Conservation (phyloP, 352 stramenopile species). For the Phytophthora hybrid region DNA sequence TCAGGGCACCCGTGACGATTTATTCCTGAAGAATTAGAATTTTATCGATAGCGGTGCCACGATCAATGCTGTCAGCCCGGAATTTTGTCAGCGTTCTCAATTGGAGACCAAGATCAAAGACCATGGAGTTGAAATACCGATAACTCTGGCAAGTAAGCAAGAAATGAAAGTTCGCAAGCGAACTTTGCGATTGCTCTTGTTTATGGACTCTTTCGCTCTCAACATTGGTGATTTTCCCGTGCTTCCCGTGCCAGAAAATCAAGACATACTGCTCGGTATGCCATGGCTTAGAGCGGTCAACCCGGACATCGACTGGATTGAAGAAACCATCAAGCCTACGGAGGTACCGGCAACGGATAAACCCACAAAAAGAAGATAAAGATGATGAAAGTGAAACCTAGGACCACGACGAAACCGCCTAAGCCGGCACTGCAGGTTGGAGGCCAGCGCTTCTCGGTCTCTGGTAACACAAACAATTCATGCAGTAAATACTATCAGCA, state of each 20-base stretch:
- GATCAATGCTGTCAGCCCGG: too few relatives aligned
- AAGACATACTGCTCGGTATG: too few relatives aligned
- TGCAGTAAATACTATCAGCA: neutral
- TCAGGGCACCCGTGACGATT: neutral
- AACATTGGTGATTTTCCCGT: too few relatives aligned
- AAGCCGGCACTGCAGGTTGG: neutral
- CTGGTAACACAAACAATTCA: neutral
- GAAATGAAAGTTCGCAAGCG: too few relatives aligned
- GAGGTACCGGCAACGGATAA: neutral
- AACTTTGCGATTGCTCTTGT: too few relatives aligned
- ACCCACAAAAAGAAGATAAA: neutral
- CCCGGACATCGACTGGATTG: neutral
- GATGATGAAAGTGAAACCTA: neutral
- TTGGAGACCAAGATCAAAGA: too few relatives aligned
- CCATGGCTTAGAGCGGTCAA: neutral
- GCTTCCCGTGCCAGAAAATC: too few relatives aligned
- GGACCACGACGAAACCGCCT: neutral
- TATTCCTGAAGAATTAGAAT: neutral
- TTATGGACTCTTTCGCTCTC: too few relatives aligned
- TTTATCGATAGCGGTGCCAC: too few relatives aligned
- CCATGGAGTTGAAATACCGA: too few relatives aligned
- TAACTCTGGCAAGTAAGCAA: too few relatives aligned
- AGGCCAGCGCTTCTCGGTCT: neutral
- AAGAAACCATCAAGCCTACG: neutral
- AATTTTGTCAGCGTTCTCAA: too few relatives aligned